phyloP scores from a whole-genome alignment of 225 moss, liverwort and hornwort species.

The Sphagnum tenellum region DNA sequence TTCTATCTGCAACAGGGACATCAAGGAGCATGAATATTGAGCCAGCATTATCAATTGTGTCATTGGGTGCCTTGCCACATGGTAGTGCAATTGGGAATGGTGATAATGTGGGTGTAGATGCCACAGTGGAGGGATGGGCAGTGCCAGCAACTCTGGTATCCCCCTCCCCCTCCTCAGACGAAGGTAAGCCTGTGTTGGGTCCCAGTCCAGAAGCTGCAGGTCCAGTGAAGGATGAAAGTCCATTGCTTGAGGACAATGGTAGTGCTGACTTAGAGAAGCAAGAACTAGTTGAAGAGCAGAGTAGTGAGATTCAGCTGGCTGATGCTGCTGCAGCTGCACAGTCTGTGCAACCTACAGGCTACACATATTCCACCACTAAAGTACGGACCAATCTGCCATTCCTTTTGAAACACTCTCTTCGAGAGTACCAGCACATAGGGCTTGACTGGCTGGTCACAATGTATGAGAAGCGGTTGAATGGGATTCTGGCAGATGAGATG shows the following conservation, averaged over 20 bases:
- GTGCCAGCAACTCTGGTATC: too few species aligned
- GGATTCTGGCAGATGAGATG: constrained; percentile 98
- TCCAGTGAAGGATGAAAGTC: background rate
- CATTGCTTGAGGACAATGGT: constrained; percentile 5
- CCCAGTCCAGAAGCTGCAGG: too few species aligned
- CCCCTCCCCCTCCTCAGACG: too few species aligned
- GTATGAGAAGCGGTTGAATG: constrained; percentile 98
- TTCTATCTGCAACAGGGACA: too few species aligned
- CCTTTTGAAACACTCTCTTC: constrained; percentile 85
- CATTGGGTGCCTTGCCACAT: too few species aligned
- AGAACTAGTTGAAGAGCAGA: constrained; percentile 39
- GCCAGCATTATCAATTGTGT: too few species aligned
- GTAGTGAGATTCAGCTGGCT: constrained; percentile 63
- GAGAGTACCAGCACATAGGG: constrained; percentile 98
- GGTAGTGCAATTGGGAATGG: too few species aligned
- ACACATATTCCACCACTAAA: constrained; percentile 92
- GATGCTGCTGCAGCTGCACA: constrained; percentile 93
- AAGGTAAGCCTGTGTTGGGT: too few species aligned
- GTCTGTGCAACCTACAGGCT: constrained; percentile 96
- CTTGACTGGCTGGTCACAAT: constrained; percentile 99
- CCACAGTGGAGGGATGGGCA: too few species aligned
- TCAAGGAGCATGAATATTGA: too few species aligned
- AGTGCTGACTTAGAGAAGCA: constrained; percentile 10
- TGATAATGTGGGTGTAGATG: too few species aligned
- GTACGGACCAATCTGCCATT: constrained; percentile 95